A percentile compares a stretch with the other conserved stretches of the same genome.
Evolutionary conservation across 2,329 filamentous ascomycete genomes (phyloP).

Genomic region (Ophiobolus disseminans): DNA sequence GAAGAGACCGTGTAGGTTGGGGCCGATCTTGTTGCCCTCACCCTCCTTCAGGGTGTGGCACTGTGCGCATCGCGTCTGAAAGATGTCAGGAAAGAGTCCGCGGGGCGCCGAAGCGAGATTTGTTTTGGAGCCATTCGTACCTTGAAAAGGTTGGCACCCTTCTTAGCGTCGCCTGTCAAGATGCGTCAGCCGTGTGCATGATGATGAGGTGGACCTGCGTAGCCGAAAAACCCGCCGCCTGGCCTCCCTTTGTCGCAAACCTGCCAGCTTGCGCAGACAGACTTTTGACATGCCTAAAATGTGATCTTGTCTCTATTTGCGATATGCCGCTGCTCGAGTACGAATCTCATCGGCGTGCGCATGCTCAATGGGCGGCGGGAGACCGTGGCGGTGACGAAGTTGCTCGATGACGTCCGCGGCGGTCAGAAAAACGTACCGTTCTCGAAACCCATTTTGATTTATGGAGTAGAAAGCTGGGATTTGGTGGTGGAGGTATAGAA

Average conservation of each 20-base stretch:
- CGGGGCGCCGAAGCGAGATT: slow-evolving; percentile 3
- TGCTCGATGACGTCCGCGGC: slow-evolving; percentile 40
- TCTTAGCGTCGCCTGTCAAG: slow-evolving; percentile 81
- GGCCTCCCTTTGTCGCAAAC: slow-evolving; percentile 36
- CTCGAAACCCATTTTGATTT: slow-evolving; percentile 51
- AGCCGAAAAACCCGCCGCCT: slow-evolving; percentile 20
- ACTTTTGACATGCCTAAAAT: slow-evolving; percentile 13
- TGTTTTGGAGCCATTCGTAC: slow-evolving; percentile 42
- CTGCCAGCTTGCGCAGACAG: slow-evolving; percentile 21
- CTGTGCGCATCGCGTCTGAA: slow-evolving; percentile 87
- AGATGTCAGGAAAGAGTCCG: slow-evolving; percentile 29
- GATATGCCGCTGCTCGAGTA: slow-evolving; percentile 10
- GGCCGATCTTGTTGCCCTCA: slow-evolving; percentile 97
- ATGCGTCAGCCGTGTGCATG: slow-evolving; percentile 29
- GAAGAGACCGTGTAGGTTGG: slow-evolving; percentile 95
- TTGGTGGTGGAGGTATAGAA: slow-evolving; percentile 19
- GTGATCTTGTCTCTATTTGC: background rate
- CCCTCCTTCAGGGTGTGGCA: slow-evolving; percentile 94
- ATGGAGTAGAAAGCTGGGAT: slow-evolving; percentile 22
- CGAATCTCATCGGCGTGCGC: slow-evolving; percentile 18
- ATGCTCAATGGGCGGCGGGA: slow-evolving; percentile 33
- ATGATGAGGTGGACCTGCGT: slow-evolving; percentile 6
- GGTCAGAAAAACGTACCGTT: slow-evolving; percentile 42
- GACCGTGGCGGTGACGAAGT: slow-evolving; percentile 26
- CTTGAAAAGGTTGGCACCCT: slow-evolving; percentile 99